Evolutionary conservation across 2,329 filamentous ascomycete species (phyloP), one percentile per base, ranked within the genome.

Genomic region (Xylariales sp.): DNA sequence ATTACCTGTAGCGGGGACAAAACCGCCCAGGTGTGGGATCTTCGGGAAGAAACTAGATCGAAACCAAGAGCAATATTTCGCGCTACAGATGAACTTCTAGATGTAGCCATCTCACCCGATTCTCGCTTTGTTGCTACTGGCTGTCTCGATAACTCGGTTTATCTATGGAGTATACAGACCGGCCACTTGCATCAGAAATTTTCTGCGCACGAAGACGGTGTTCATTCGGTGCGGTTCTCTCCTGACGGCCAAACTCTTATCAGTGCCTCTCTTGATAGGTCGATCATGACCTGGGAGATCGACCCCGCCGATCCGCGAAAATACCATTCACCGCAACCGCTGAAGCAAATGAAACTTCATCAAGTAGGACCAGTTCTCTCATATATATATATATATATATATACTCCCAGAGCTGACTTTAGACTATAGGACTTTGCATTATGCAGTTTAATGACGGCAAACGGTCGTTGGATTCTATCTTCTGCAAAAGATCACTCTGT

Each of bases 401-500:
- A 23, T 43, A 58, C 57, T 28, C 41, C 36, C 7, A 23, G 30
- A 49, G 18, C 52, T 62, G 6, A 62, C 23, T 36, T 34, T 34
- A 16, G 14, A 64, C 28, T 57, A 3, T 32, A 64, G 62, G 45
- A 53, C 6, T 6, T 16, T 1, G 62, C 45, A 8, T 28, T 52
- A 3, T 8, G 23, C 18, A 14, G 30, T 52, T 7, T 0, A 39
- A 57, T 58, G 39, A 64, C 62, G 5, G 5, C 14, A 34, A 18
- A 58, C 16, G 53, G 53, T 36, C 62, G 62, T 16, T 64, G 62
- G 62, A 50, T 64, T 34, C 1, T 64, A 43, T 64, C 62, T 57
- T 1, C 14, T 53, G 50, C 53, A 28, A n/a, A 14, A 5, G 62
- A 64, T 58, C 3, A 3, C 1, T 34, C 43, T 52, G 9, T 64